Percentiles rank a stretch among this genome's conserved stretches.
Conservation (phyloP, 2,329 filamentous ascomycete species). For the Hypoxylon sp. region DNA sequence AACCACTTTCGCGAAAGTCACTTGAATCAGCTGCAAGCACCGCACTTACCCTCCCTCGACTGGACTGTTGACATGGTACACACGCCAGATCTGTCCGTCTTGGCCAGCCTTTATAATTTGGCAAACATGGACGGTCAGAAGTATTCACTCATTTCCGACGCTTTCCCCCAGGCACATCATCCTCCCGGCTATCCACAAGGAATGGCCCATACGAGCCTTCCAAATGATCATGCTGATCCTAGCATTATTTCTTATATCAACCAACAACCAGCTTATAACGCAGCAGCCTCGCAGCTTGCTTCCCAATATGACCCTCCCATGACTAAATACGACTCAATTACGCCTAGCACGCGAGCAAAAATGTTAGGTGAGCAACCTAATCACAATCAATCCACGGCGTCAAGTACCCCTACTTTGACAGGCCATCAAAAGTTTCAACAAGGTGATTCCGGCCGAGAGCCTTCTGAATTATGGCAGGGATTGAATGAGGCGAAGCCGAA, state of each 20-base stretch:
- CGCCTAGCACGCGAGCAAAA: neutral
- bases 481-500: slow-evolving; percentile 12
- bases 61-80: slow-evolving; percentile 66
- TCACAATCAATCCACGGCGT: neutral
- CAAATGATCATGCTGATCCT: neutral
- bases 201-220: neutral
- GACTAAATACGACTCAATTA: neutral
- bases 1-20: slow-evolving; percentile 69
- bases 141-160: slow-evolving; percentile 57
- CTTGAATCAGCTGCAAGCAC: slow-evolving; percentile 50
- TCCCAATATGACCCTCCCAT: slow-evolving; percentile 7
- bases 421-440: slow-evolving; percentile 15
- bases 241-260: neutral
- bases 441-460: slow-evolving; percentile 11
- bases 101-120: slow-evolving; percentile 52
- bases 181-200: slow-evolving; percentile 24
- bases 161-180: slow-evolving; percentile 57
- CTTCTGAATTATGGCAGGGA: slow-evolving; percentile 19
- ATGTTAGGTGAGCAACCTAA: slow-evolving; percentile 1
- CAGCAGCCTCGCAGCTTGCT: neutral
- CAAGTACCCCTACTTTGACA: neutral
- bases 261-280: slow-evolving; percentile 9
- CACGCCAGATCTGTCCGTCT: slow-evolving; percentile 55
- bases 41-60: slow-evolving; percentile 53
- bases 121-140: slow-evolving; percentile 55